Conservation (phyloP, 345 rosid genomes). For the Eucalyptus coolabah region DNA sequence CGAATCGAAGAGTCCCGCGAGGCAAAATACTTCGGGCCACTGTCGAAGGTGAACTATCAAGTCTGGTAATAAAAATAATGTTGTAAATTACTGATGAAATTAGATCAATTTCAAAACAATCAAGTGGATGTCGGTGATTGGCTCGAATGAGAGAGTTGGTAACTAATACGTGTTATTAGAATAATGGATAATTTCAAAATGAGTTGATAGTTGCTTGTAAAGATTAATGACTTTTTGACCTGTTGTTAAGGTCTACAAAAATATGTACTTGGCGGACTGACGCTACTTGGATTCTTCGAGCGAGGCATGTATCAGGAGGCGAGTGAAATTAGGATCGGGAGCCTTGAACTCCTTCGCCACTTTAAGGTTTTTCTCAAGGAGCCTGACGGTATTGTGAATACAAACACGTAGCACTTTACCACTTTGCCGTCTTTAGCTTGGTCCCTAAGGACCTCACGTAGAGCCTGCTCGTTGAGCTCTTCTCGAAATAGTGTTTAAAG, state of each 20-base stretch:
- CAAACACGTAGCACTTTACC: neutral
- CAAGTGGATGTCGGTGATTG: neutral
- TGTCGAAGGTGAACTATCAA: accelerated
- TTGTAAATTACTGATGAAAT: neutral
- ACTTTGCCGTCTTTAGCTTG: neutral
- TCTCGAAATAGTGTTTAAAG: neutral
- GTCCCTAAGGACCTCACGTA: neutral
- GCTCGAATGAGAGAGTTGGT: neutral
- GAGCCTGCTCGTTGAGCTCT: neutral
- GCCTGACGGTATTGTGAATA: too few species aligned
- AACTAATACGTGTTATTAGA: neutral
- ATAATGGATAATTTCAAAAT: neutral
- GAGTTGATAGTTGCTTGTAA: neutral
- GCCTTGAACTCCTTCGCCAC: neutral
- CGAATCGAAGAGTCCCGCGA: neutral
- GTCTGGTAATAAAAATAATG: neutral
- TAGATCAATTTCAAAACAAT: neutral
- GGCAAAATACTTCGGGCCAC: neutral
- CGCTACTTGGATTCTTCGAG: neutral
- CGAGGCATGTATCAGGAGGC: neutral
- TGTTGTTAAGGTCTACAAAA: neutral
- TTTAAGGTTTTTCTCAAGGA: neutral
- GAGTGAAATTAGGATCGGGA: neutral
- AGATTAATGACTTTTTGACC: neutral
- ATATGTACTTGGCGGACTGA: accelerated